Percentiles rank a stretch among this genome's conserved stretches.
Conservation (phyloP, 352 stramenopile genomes). For the Globisporangium viniferum region DNA sequence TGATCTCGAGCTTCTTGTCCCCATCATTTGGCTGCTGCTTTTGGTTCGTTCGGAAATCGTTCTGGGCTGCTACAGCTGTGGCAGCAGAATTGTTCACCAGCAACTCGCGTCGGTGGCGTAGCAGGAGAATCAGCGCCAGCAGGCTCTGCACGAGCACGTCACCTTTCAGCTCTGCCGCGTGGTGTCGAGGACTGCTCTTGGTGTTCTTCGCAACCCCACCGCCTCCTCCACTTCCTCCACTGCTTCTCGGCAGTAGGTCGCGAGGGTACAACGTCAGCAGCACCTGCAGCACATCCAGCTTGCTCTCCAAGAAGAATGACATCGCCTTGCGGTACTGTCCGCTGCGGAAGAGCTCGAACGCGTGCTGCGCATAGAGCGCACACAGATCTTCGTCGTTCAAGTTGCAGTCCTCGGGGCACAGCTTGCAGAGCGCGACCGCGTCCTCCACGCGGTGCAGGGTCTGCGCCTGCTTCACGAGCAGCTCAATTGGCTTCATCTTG, state of each 20-base stretch:
- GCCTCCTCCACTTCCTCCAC: constrained; percentile 29
- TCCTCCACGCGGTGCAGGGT: constrained; percentile 39
- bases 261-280: constrained; percentile 64
- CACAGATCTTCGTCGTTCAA: constrained; percentile 52
- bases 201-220: constrained; percentile 17
- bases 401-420: constrained; percentile 65
- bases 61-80: background rate
- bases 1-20: constrained; percentile 35
- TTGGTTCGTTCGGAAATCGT: background rate
- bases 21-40: background rate
- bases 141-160: constrained; percentile 52
- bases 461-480: constrained; percentile 48
- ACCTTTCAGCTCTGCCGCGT: constrained; percentile 24
- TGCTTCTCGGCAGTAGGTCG: constrained; percentile 61
- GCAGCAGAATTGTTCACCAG: constrained; percentile 9
- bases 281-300: constrained; percentile 55
- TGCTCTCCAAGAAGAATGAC: constrained; percentile 51
- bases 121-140: constrained; percentile 48
- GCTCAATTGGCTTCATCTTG: constrained; percentile 49
- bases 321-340: constrained; percentile 47
- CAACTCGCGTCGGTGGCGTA: constrained; percentile 41
- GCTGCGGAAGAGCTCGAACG: constrained; percentile 47
- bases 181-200: constrained; percentile 16
- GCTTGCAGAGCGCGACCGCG: constrained; percentile 56
- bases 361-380: constrained; percentile 56